phyloP scores from a whole-genome alignment of 1,284 basidiomycete species.

The Moesziomyces sp. region DNA sequence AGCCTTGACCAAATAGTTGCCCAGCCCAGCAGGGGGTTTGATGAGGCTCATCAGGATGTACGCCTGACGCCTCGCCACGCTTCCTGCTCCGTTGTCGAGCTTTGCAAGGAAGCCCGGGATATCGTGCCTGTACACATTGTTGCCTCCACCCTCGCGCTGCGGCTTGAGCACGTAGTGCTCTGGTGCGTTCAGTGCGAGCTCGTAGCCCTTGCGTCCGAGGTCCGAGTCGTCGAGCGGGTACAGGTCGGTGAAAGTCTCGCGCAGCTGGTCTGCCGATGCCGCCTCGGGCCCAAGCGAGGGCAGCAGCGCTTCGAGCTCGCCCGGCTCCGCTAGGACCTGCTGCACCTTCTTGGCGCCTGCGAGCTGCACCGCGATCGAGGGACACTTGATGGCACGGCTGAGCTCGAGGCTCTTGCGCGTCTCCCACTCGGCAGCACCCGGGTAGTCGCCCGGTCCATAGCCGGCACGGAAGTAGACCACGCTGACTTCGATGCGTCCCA shows the following conservation, averaged over 20 bases:
- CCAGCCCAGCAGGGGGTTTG: conserved; percentile 75
- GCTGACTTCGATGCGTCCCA: conserved; percentile 75
- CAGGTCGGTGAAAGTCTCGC: conserved; percentile 48
- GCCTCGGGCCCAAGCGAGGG: background rate
- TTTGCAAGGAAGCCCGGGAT: conserved; percentile 81
- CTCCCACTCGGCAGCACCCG: conserved; percentile 74
- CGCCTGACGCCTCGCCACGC: conserved; percentile 70
- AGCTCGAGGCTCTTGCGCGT: conserved; percentile 82
- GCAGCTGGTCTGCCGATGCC: conserved; percentile 13
- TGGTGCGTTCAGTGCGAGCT: conserved; percentile 72
- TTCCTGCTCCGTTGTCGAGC: conserved; percentile 8
- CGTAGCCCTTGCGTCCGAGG: conserved; percentile 71
- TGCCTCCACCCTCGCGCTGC: conserved; percentile 95
- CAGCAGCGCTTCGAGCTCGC: conserved; percentile 78
- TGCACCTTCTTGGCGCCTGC: conserved; percentile 97
- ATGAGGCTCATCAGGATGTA: conserved; percentile 97
- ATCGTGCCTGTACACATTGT: conserved; percentile 88
- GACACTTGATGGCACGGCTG: conserved; percentile 90
- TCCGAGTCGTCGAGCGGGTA: conserved; percentile 69
- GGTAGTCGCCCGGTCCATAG: conserved; percentile 87
- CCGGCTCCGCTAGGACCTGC: conserved; percentile 81
- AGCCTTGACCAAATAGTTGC: conserved; percentile 79
- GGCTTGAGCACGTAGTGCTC: conserved; percentile 87
- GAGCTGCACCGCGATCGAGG: conserved; percentile 87
- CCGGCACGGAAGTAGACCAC: conserved; percentile 88